Conservation (phyloP, 805 yeast genomes). For the Maudiozyma bulderi region DNA sequence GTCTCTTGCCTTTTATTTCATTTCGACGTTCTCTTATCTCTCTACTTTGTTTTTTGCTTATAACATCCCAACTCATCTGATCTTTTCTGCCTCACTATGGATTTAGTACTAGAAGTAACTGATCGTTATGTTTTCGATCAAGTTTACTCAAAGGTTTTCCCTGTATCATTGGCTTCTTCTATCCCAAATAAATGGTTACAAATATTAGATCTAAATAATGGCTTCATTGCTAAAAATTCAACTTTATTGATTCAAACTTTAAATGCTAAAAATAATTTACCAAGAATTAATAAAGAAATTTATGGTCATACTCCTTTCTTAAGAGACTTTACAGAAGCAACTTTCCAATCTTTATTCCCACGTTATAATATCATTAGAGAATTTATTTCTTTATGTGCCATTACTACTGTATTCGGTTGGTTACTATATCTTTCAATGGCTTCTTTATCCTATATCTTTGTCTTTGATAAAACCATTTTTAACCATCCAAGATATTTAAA, state of each 20-base stretch:
- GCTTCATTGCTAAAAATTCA: conserved; percentile 14
- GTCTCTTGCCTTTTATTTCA: too few species aligned
- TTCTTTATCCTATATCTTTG: conserved; percentile 59
- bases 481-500: conserved; percentile 94
- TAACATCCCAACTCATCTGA: background rate
- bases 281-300: conserved; percentile 30
- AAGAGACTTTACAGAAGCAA: conserved; percentile 45
- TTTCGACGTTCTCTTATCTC: too few species aligned
- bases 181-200: conserved; percentile 23
- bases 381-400: conserved; percentile 48
- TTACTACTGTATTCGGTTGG: conserved; percentile 82
- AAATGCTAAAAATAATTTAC: conserved; percentile 8
- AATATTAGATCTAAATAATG: conserved; percentile 16
- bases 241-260: conserved; percentile 16
- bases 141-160: conserved; percentile 60
- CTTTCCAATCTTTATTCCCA: conserved; percentile 58
- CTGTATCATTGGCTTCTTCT: conserved; percentile 39
- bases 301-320: conserved; percentile 56
- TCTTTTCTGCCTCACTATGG: conserved; percentile 44
- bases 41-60: too few species aligned
- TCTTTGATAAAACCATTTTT: conserved; percentile 82
- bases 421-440: conserved; percentile 70
- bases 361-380: conserved; percentile 72
- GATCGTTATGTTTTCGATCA: conserved; percentile 71
- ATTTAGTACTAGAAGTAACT: conserved; percentile 72